Percentiles rank a stretch among this genome's conserved stretches.
Conservation (phyloP, 2,329 filamentous ascomycete genomes). For the Ceratocystis diversiconidia region DNA sequence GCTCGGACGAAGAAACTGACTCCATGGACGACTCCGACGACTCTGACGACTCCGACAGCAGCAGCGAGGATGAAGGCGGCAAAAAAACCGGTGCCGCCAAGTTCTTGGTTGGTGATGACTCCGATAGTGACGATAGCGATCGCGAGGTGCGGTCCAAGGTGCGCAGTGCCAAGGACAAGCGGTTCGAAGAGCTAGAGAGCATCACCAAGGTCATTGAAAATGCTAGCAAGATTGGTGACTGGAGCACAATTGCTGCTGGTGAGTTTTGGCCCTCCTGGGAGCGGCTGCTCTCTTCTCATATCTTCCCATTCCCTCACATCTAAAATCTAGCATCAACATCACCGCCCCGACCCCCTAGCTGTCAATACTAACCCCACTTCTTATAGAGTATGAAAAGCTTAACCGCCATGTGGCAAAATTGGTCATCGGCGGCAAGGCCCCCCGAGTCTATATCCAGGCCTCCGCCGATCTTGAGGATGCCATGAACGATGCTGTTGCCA, state of each 20-base stretch:
- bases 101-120: slow-evolving; percentile 67
- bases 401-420: slow-evolving; percentile 76
- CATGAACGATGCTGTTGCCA: slow-evolving; percentile 84
- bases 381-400: slow-evolving; percentile 79
- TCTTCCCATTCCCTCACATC: not conserved
- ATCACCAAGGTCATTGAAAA: slow-evolving; percentile 90
- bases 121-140: slow-evolving; percentile 73
- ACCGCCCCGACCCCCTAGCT: too few species aligned
- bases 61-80: slow-evolving; percentile 50
- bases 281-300: not conserved
- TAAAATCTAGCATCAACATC: not conserved
- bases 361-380: too few species aligned
- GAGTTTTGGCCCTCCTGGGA: slow-evolving; percentile 26
- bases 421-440: slow-evolving; percentile 59
- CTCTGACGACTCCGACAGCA: slow-evolving; percentile 38
- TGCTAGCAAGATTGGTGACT: slow-evolving; percentile 93
- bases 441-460: slow-evolving; percentile 85
- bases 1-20: slow-evolving; percentile 36
- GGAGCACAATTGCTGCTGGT: slow-evolving; percentile 84
- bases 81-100: slow-evolving; percentile 58
- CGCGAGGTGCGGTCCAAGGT: slow-evolving; percentile 75
- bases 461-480: slow-evolving; percentile 87
- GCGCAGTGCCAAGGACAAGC: slow-evolving; percentile 97
- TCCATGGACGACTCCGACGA: slow-evolving; percentile 38
- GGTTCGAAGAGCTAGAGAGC: slow-evolving; percentile 80